Percentiles rank a stretch among this genome's conserved stretches.
These are phyloP conservation scores for Lasiosphaeriaceae sp. DNA, from an alignment of 495 filamentous ascomycete species.

Conservation along the genomic window DNA sequence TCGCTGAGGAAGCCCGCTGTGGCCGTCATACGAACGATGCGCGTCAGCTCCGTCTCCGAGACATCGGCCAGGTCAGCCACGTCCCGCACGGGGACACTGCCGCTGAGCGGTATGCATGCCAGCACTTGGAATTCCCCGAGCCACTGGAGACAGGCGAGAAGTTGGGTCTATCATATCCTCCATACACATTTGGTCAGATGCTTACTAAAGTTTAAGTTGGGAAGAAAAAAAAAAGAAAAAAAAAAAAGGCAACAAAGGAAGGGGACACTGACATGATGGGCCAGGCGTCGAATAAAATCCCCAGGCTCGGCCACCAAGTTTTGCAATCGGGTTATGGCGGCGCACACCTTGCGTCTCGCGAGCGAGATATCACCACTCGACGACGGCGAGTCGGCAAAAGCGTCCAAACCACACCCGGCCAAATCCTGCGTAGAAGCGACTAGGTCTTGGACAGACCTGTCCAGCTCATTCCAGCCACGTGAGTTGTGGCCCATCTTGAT, in stretches of 20 bases:
- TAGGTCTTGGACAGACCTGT: too few relatives aligned
- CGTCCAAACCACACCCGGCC: too few relatives aligned
- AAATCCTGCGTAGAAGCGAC: too few relatives aligned
- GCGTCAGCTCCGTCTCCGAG: slow-evolving; percentile 31
- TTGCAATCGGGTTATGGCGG: background rate
- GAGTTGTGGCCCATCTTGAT: too few relatives aligned
- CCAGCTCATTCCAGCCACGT: too few relatives aligned
- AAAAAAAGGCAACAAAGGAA: too few relatives aligned
- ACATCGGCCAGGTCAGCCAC: slow-evolving; percentile 34
- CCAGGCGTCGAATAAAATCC: background rate
- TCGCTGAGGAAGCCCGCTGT: slow-evolving; percentile 38
- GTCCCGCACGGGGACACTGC: slow-evolving; percentile 32
- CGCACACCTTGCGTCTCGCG: background rate
- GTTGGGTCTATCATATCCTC: slow-evolving; percentile 24
- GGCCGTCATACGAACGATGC: slow-evolving; percentile 34
- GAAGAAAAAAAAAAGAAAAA: too few relatives aligned
- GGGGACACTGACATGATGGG: background rate
- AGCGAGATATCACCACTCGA: too few relatives aligned
- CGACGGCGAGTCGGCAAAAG: too few relatives aligned
- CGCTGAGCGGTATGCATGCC: slow-evolving; percentile 36
- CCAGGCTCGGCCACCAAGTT: slow-evolving; percentile 1
- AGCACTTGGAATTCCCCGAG: slow-evolving; percentile 42
- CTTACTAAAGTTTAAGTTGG: too few relatives aligned
- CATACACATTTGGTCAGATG: background rate
- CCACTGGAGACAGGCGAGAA: slow-evolving; percentile 41